Evolutionary conservation across 495 filamentous ascomycete species (phyloP), one percentile per base, ranked within the genome.

Genomic region (Corynascus novoguineensis): DNA sequence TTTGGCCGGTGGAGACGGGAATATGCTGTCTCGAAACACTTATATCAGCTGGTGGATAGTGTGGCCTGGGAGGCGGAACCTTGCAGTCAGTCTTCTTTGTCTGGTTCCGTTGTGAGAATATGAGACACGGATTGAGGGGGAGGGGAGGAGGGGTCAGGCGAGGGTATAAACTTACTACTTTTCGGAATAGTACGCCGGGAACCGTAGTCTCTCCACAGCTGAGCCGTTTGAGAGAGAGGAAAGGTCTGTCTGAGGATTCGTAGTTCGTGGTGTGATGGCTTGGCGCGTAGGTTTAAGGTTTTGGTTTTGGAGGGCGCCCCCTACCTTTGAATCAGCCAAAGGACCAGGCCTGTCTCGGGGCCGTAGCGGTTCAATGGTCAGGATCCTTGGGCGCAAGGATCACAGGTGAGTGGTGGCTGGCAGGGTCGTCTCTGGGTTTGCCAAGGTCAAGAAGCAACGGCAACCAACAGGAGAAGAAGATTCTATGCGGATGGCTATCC

Each of bases 371-470:
- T 52, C 50, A 48, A 50, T 59, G 53, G 47, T 48, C 45, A 55
- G 63, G 53, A 55, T 51, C 67, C 62, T 64, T 64, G 65, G 59
- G 65, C 65, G 65, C 62, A 68, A 68, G 65, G 62, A 50, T 50
- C 54, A 59, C 60, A 45, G 19, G 34, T n/a, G 34, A 28, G 31
- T 42, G 31, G 29, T 53, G 50, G 46, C 46, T 57, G 41, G 48
- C 31, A 57, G 38, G 52, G 22, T 40, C 35, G 42, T 11, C 19
- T 32, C 32, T 29, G 40, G 15, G 34, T 21, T 12, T 17, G 49
- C 14, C 49, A 51, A 51, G 49, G 32, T 51, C 49, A 51, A 11
- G 22, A 17, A 44, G 32, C 34, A 31, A 34, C 48, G 22, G 51
- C 29, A 50, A 51, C 32, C 45, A 40, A 32, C 47, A 22, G 21